Evolutionary conservation across 2,329 filamentous ascomycete species (phyloP), one percentile per base, ranked within the genome.

Genomic region (Decorospora gaudefroyi): DNA sequence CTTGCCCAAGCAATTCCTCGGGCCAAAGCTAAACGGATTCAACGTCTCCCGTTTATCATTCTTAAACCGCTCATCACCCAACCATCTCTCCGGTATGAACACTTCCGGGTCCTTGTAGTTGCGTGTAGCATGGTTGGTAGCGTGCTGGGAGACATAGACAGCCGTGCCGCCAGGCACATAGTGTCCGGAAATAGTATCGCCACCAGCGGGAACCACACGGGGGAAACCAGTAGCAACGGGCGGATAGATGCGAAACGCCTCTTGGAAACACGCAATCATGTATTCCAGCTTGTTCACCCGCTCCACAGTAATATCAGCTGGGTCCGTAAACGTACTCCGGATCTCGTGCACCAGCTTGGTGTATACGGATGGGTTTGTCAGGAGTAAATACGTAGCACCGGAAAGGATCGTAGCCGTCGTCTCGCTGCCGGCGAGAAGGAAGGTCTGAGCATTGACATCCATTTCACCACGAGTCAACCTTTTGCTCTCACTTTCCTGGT

Each of bases 381-480:
- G 55, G 0, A 80, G 60, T 0, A 73, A 61, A 38, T 69, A 78
- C 0, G 73, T 74, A 0, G 65, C 57, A 1, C 75, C 76, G 0
- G 66, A 58, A 2, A 78, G 57, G 2, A 70, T 56, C 0, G 75
- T 75, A 0, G 75, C 75, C 0, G 74, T 78, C 0, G 76, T 78
- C 40, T 78, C 75, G 4, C 66, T 71, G 0, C 76, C 76, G 0
- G 72, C 76, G 2, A 69, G 42, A 4, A 75, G 59, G 26, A 75
- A 58, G 1, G 65, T 35, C 4, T 58, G 43, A 1, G 64, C 55
- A 27, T 70, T 73, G 3, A 55, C 36, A 27, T 68, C 56, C 28
- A 76, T 68, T 32, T 75, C 71, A 1, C 43, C 54, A 7, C 50
- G 44, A 1, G 56, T 53, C 10, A 69, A 4, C 0, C 46, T 47